A percentile compares a stretch with the other conserved stretches of the same genome.
Evolutionary conservation across 768 basidiomycete genomes (phyloP).

Genomic region (Butyriboletus loyo): DNA sequence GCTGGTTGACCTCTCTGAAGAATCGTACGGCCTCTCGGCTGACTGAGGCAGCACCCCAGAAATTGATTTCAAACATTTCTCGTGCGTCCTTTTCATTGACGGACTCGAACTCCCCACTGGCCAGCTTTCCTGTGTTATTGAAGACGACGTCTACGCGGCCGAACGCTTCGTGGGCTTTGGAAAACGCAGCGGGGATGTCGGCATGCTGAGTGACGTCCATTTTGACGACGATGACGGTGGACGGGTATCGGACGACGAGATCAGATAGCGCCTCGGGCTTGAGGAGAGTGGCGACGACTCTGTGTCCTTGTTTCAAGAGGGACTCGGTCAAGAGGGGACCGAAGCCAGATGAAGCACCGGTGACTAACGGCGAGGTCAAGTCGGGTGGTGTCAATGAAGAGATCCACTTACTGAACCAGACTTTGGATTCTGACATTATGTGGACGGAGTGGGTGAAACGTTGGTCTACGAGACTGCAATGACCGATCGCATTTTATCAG

Average conservation of each 20-base stretch:
- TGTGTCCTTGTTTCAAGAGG: slow-evolving; percentile 35
- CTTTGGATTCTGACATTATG: neutral
- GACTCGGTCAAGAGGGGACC: slow-evolving; percentile 35
- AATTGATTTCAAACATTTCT: slow-evolving; percentile 38
- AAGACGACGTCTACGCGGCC: slow-evolving; percentile 38
- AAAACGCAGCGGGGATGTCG: slow-evolving; percentile 30
- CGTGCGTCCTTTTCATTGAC: slow-evolving; percentile 31
- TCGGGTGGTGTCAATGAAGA: too few relatives aligned
- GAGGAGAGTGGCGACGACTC: slow-evolving; percentile 43
- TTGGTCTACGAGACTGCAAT: neutral
- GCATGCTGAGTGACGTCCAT: slow-evolving; percentile 30
- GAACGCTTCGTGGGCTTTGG: slow-evolving; percentile 28
- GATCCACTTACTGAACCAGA: neutral
- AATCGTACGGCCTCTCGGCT: slow-evolving; percentile 31
- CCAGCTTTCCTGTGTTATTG: slow-evolving; percentile 35
- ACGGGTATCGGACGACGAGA: slow-evolving; percentile 25
- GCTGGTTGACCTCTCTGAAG: slow-evolving; percentile 37
- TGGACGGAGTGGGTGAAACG: neutral
- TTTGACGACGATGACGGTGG: slow-evolving; percentile 22
- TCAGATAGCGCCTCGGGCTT: slow-evolving; percentile 34
- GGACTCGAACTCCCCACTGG: slow-evolving; percentile 34
- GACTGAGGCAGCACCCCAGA: slow-evolving; percentile 32
- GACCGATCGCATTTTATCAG: neutral
- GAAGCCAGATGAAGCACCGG: slow-evolving; percentile 39
- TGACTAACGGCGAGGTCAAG: slow-evolving; percentile 28